Base-by-base conservation (phyloP, 73 alveolate genomes). In the Paramecium caudatum region DNA sequence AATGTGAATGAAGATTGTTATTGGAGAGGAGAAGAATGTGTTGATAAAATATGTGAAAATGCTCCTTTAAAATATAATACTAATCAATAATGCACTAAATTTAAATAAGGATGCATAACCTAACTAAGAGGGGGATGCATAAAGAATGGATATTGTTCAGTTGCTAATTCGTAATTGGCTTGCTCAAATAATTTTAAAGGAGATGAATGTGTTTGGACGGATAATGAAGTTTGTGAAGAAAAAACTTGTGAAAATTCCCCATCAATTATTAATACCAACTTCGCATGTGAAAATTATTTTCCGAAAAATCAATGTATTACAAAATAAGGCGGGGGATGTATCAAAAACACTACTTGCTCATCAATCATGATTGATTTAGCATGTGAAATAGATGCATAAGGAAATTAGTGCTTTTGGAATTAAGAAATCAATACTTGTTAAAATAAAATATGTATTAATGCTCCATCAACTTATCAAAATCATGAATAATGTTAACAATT, bases 11-110 rank as follows among this genome's bases (percentile, higher is more conserved):
- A 69, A n/a, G 41, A 30, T 21, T 69, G 86, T 39, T 34, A 16
- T 33, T 69, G 86, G 86, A 69, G 27, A 16, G 82, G 82, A 25
- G 30, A 4, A 3, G 82, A 47, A 12, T 63, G 82, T 63, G 48
- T 63, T 63, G 82, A 30, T 25, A 63, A 33, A 63, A 30, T 49
- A 2, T 63, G 82, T 63, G 3, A 16, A 25, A 30, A 25, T 30
- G 46, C 34, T 10, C 23, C 49, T 25, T 3, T 25, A 3, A 63
- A 4, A 12, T 7, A 12, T 10, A 63, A 47, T 4, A 23, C 82
- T 3, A 30, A 63, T 25, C 2, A 15, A 30, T 16, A 21, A 8
- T 63, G 82, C 17, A 21, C 15, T 25, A 49, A 25, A 63, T 30
- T 10, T 10, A 13, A 4, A 3, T 1, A 2, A 15, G 82, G 49